phyloP scores from a whole-genome alignment of 2,329 filamentous ascomycete genomes.

The Fusarium chlamydosporum region DNA sequence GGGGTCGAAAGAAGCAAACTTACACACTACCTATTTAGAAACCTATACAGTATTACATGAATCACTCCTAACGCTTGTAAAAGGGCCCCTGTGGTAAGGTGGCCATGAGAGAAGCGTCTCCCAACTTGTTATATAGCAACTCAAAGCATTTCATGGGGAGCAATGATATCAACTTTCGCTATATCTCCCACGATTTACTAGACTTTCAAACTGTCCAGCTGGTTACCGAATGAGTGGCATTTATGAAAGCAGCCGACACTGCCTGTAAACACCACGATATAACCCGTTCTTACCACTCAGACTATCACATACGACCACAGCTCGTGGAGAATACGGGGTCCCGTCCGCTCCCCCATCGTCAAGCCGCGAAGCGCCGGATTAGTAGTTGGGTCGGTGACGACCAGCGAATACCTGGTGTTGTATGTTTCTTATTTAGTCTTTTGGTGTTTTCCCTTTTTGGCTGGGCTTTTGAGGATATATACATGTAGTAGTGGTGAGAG shows the following conservation, averaged over 20 bases:
- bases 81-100: background rate
- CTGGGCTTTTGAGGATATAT: background rate
- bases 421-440: constrained; percentile 33
- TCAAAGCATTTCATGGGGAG: too few species aligned
- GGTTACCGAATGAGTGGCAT: too few species aligned
- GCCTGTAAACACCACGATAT: constrained; percentile 4
- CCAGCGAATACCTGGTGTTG: constrained; percentile 46
- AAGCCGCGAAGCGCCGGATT: constrained; percentile 46
- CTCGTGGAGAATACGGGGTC: constrained; percentile 45
- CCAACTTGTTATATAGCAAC: too few species aligned
- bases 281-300: background rate
- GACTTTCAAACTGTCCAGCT: too few species aligned
- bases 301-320: constrained; percentile 44
- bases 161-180: background rate
- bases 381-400: constrained; percentile 48
- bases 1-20: background rate
- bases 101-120: background rate
- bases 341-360: constrained; percentile 45
- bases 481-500: background rate
- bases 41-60: too few species aligned
- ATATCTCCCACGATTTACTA: too few species aligned
- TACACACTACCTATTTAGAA: background rate
- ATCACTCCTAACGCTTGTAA: background rate
- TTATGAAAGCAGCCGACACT: background rate
- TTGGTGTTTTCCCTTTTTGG: constrained; percentile 9